A percentile compares a stretch with the other conserved stretches of the same genome.
Conservation (phyloP, 768 basidiomycete species). For the Termitomyces sp. region DNA sequence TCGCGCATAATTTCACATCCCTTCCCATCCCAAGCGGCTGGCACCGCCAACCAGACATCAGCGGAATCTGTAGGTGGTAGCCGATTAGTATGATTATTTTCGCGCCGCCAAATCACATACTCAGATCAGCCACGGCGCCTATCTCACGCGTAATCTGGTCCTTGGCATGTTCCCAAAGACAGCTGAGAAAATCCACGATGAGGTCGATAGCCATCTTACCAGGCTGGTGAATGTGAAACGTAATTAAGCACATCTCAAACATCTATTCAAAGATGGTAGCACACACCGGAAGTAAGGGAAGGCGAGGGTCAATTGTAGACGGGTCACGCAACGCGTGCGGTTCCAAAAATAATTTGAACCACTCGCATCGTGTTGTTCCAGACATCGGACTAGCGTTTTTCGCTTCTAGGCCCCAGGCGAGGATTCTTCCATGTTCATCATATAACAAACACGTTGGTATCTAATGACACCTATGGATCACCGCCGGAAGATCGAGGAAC, state of each 20-base stretch:
- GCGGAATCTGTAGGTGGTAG: constrained; percentile 52
- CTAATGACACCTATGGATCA: constrained; percentile 20
- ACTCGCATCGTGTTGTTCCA: constrained; percentile 53
- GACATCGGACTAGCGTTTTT: constrained; percentile 70
- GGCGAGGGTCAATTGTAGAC: constrained; percentile 63
- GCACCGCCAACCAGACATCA: constrained; percentile 82
- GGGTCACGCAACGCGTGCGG: constrained; percentile 75
- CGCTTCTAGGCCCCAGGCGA: constrained; percentile 86
- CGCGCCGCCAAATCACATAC: constrained; percentile 34
- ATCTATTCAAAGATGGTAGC: not conserved
- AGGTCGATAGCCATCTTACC: constrained; percentile 75
- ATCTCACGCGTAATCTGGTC: constrained; percentile 85
- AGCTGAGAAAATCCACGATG: constrained; percentile 78
- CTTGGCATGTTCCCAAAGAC: constrained; percentile 83
- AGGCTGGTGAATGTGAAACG: constrained; percentile 32
- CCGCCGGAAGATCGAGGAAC: not conserved
- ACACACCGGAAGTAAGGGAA: constrained; percentile 75
- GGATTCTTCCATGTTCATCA: constrained; percentile 62
- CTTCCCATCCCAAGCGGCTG: constrained; percentile 86
- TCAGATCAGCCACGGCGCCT: constrained; percentile 79
- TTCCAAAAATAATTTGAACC: constrained; percentile 85
- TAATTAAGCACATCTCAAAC: constrained; percentile 7
- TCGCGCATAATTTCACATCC: constrained; percentile 85
- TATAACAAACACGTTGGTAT: constrained; percentile 84
- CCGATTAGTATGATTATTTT: constrained; percentile 5